A percentile compares a stretch with the other conserved stretches of the same genome.
Evolutionary conservation across 805 yeast genomes (phyloP).

Genomic region (Candida takata): DNA sequence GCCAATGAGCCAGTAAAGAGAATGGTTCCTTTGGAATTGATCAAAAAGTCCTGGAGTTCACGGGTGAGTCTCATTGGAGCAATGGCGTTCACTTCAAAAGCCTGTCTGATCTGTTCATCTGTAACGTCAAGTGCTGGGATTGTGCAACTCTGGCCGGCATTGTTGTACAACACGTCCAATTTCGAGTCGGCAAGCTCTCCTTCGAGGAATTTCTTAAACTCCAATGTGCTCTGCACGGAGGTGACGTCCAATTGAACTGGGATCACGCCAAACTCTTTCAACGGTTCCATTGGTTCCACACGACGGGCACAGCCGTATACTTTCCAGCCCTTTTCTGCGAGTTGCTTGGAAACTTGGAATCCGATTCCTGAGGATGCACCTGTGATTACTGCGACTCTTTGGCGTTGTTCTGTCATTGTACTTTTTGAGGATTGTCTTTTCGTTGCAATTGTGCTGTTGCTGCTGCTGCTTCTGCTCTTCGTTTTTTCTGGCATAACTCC

Average conservation of each 20-base stretch:
- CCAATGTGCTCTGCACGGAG: conserved; percentile 37
- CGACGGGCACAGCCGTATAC: conserved; percentile 76
- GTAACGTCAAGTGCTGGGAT: conserved; percentile 63
- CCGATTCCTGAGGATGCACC: conserved; percentile 58
- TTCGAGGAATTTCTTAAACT: conserved; percentile 36
- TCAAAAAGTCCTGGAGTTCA: conserved; percentile 47
- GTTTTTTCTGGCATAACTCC: too few species aligned
- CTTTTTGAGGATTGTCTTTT: too few species aligned
- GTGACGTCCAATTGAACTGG: conserved; percentile 55
- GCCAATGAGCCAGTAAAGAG: conserved; percentile 71
- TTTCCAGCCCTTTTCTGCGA: conserved; percentile 44
- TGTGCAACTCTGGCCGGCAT: conserved; percentile 73
- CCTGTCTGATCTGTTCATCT: conserved; percentile 43
- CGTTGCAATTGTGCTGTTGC: too few species aligned
- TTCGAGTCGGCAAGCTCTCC: conserved; percentile 37
- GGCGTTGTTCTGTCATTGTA: conserved; percentile 13
- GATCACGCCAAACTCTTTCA: conserved; percentile 34
- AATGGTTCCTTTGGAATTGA: conserved; percentile 60
- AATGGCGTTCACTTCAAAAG: conserved; percentile 60
- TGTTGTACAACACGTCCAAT: conserved; percentile 59
- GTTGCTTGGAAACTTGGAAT: conserved; percentile 39
- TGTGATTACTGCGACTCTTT: conserved; percentile 36
- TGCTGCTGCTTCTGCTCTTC: too few species aligned
- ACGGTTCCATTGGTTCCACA: conserved; percentile 48
- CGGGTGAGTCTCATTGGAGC: conserved; percentile 62